Conservation (phyloP, 176 grass and related monocot species). For the Aegilops longissima region DNA sequence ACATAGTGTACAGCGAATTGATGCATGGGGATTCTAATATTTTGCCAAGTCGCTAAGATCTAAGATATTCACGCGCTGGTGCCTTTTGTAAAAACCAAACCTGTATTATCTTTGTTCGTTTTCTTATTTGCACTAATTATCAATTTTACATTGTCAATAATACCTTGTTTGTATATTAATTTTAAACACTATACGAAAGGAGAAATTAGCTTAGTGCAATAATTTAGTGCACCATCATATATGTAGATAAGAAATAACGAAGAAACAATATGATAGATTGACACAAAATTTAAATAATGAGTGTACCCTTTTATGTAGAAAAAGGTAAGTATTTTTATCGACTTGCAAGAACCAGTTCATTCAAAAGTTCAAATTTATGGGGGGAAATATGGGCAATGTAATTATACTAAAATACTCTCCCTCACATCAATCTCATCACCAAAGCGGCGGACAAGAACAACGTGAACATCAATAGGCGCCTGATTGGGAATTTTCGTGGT, state of each 20-base stretch:
- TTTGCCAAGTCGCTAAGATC: neutral
- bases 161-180: neutral
- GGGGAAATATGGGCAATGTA: neutral
- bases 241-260: neutral
- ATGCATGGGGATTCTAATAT: neutral
- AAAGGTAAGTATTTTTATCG: neutral
- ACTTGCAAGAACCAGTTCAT: neutral
- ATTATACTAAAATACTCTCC: neutral
- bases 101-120: neutral
- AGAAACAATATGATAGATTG: neutral
- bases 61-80: neutral
- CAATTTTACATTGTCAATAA: neutral
- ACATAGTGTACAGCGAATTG: neutral
- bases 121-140: constrained; percentile 1
- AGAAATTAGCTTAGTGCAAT: neutral
- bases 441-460: no score
- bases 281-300: no score
- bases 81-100: constrained; percentile 14
- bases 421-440: no score
- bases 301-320: neutral
- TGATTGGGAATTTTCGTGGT: no score
- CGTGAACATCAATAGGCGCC: no score
- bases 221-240: neutral
- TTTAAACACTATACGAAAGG: neutral
- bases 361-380: neutral